These are phyloP conservation scores for Coelastrella sp. DNA, from an alignment of 139 green algal genomes.

Conservation along the genomic window DNA sequence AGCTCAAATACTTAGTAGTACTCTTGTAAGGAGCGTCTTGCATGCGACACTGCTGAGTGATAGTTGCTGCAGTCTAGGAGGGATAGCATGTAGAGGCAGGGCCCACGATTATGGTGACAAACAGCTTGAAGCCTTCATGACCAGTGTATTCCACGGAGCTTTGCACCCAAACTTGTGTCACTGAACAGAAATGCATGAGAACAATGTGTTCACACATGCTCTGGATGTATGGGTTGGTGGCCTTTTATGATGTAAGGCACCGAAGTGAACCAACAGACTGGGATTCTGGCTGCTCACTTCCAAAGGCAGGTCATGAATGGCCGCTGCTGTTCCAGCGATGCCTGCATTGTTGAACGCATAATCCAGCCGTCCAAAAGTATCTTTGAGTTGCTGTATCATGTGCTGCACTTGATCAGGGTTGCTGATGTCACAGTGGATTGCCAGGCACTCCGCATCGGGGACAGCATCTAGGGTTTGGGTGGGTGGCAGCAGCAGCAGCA, in stretches of 20 bases:
- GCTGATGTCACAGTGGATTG: conserved; percentile 16
- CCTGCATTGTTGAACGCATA: conserved; percentile 52
- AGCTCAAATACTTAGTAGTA: neutral
- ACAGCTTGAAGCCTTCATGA: too few species aligned
- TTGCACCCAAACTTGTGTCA: too few species aligned
- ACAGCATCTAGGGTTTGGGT: neutral
- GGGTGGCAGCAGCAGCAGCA: too few species aligned
- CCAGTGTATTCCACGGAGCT: too few species aligned
- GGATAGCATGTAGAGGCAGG: too few species aligned
- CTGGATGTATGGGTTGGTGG: neutral
- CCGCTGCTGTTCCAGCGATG: neutral
- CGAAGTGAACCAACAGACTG: neutral
- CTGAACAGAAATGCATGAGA: too few species aligned
- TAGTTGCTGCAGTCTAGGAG: too few species aligned
- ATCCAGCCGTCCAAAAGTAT: conserved; percentile 30
- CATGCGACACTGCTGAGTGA: too few species aligned
- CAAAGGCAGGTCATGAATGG: conserved; percentile 4
- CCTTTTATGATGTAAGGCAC: neutral
- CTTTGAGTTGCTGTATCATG: neutral
- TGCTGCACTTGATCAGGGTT: neutral
- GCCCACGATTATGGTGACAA: too few species aligned
- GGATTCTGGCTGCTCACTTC: neutral
- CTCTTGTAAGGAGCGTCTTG: neutral
- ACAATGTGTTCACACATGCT: too few species aligned
- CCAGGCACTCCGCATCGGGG: neutral